A percentile compares a stretch with the other conserved stretches of the same genome.
phyloP scores from a whole-genome alignment of 257 asterid genomes.

The Capsicum pubescens region DNA sequence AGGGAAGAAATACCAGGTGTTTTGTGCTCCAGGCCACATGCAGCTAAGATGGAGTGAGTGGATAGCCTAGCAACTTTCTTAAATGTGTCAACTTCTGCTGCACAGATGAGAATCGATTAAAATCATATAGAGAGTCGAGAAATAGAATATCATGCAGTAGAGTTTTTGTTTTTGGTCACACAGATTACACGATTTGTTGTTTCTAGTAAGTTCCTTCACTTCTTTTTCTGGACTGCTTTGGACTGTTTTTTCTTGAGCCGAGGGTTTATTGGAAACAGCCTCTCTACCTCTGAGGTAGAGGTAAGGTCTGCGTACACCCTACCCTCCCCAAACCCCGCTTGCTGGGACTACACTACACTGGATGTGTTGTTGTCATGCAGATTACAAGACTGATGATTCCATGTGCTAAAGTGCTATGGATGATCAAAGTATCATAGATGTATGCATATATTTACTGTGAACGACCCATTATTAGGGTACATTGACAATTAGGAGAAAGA shows the following conservation, averaged over 20 bases:
- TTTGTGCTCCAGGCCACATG: constrained; percentile 66
- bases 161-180: neutral
- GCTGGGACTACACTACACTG: too few species aligned
- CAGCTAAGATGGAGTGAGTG: constrained; percentile 68
- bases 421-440: neutral
- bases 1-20: constrained; percentile 41
- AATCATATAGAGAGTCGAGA: neutral
- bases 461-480: too few species aligned
- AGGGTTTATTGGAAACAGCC: too few species aligned
- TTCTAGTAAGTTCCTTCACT: too few species aligned
- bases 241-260: too few species aligned
- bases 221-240: too few species aligned
- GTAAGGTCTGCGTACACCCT: too few species aligned
- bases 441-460: too few species aligned
- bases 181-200: neutral
- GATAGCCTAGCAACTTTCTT: constrained; percentile 74
- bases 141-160: neutral
- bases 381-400: neutral
- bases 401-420: neutral
- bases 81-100: constrained; percentile 64
- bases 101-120: constrained; percentile 23
- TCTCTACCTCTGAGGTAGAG: too few species aligned
- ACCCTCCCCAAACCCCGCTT: too few species aligned
- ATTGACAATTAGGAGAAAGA: neutral
- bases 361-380: neutral